These are phyloP conservation scores for Monosporozyma aquatica DNA, from an alignment of 805 yeast species.

Conservation along the genomic window DNA sequence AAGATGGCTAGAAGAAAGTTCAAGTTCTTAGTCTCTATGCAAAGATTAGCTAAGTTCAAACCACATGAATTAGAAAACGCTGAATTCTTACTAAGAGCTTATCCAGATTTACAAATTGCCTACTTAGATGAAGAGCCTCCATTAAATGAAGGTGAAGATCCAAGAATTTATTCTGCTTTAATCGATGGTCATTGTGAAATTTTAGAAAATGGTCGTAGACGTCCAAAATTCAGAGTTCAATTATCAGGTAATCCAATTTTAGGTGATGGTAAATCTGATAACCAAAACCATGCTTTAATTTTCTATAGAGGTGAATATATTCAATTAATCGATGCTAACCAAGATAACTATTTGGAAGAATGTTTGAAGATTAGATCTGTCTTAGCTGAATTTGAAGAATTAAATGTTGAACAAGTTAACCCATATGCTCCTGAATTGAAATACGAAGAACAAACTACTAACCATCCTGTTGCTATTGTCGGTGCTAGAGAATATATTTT, in stretches of 20 bases:
- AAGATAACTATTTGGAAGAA: constrained; percentile 78
- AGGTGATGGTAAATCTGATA: constrained; percentile 86
- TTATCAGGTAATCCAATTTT: constrained; percentile 77
- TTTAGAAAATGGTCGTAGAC: constrained; percentile 61
- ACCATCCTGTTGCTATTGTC: constrained; percentile 71
- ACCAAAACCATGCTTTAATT: constrained; percentile 72
- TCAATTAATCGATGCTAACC: constrained; percentile 79
- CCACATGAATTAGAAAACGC: constrained; percentile 72
- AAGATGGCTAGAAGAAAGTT: constrained; percentile 80
- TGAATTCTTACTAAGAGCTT: constrained; percentile 71
- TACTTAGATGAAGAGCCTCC: constrained; percentile 91
- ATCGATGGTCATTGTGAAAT: constrained; percentile 76
- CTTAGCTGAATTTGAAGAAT: constrained; percentile 75
- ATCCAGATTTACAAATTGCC: constrained; percentile 83
- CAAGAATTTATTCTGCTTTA: constrained; percentile 64
- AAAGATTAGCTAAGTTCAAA: constrained; percentile 62
- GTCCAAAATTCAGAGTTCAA: constrained; percentile 68
- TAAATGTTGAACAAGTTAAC: constrained; percentile 64
- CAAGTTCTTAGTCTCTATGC: constrained; percentile 78
- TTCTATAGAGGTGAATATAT: constrained; percentile 80
- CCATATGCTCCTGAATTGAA: constrained; percentile 72
- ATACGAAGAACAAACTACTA: constrained; percentile 41
- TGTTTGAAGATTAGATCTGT: constrained; percentile 76
- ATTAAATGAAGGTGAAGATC: constrained; percentile 57
- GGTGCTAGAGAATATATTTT: constrained; percentile 85